Percentiles rank a stretch among this genome's conserved stretches.
Conservation (phyloP, 352 stramenopile species). For the Pythium rishiriense region DNA sequence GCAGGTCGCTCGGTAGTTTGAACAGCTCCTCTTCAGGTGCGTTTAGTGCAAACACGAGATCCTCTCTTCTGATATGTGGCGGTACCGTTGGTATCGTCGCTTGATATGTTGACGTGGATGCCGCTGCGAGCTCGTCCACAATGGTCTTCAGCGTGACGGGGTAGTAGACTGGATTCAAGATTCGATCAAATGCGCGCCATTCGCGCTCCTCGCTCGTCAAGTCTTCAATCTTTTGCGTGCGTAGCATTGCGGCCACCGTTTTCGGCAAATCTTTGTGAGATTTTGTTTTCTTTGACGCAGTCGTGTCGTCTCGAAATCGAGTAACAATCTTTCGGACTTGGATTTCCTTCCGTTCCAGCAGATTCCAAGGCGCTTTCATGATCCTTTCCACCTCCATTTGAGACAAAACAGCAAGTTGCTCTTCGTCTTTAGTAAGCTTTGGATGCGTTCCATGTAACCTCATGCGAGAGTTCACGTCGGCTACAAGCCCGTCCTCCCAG, state of each 20-base stretch:
- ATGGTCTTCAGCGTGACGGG: slow-evolving; percentile 51
- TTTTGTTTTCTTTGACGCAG: slow-evolving; percentile 16
- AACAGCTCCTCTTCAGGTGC: slow-evolving; percentile 74
- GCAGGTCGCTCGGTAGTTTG: slow-evolving; percentile 56
- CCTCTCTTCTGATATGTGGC: slow-evolving; percentile 50
- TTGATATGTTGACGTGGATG: background rate
- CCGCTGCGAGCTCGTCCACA: slow-evolving; percentile 13
- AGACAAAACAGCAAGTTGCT: slow-evolving; percentile 57
- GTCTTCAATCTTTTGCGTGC: slow-evolving; percentile 45
- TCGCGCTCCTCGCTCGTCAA: slow-evolving; percentile 67
- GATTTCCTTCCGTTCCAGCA: slow-evolving; percentile 75
- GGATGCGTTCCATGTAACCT: slow-evolving; percentile 47
- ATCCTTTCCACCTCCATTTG: slow-evolving; percentile 69
- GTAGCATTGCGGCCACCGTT: slow-evolving; percentile 51
- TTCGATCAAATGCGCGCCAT: slow-evolving; percentile 66
- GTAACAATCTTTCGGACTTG: slow-evolving; percentile 72
- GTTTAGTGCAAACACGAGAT: slow-evolving; percentile 59
- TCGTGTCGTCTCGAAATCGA: slow-evolving; percentile 58
- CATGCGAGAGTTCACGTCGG: slow-evolving; percentile 29
- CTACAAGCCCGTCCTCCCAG: slow-evolving; percentile 54
- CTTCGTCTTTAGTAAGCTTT: slow-evolving; percentile 65
- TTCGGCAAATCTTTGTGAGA: slow-evolving; percentile 11
- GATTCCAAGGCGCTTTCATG: slow-evolving; percentile 71
- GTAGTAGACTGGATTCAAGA: slow-evolving; percentile 77
- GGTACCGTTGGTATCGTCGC: slow-evolving; percentile 28